Base-by-base conservation (phyloP, 2,329 filamentous ascomycete genomes). In the Colletotrichum liaoningense region DNA sequence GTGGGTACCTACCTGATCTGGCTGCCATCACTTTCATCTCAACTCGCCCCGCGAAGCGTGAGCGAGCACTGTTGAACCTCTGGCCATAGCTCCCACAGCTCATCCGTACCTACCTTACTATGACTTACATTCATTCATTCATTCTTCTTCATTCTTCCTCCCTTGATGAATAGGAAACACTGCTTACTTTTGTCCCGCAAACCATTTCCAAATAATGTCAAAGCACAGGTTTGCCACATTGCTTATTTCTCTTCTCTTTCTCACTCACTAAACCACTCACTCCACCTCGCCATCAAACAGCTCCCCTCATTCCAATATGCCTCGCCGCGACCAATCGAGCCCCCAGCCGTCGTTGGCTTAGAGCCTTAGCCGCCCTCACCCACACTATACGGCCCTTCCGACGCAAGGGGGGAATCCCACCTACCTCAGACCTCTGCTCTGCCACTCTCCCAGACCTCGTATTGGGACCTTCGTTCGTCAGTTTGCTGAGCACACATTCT, bases 341-440 rank as follows among this genome's bases (percentile, higher is more conserved):
- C 35, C 19, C 65, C 38, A 28, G 24, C 66, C 30, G 14, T 28
- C 26, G 58, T 56, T 54, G n/a, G 42, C 46, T 60, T 62, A 71
- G 62, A 60, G n/a, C 8, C 35, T 60, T 62, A 73, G 62, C 67
- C 67, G 71, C 71, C 55, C 46, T 64, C 67, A 56, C 67, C 28
- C 46, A 49, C 42, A 73, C 55, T 65, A n/a, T 38, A 22, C 56
- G 26, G 56, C 56, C 60, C 46, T 55, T 62, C 46, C 26, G 19
- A 66, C 55, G 70, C 70, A 66, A 66, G 56, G 71, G 56, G 49
- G 38, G 1, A 46, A 35, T 60, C 35, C 19, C 42, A 9, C 19
- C 19, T 11, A 9, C 42, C 33, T 35, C 33, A 12, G 1, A 35
- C 33, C 33, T 49, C 42, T 49, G 42, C 42, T 22, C 42, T 60